A percentile compares a stretch with the other conserved stretches of the same genome.
phyloP scores from a whole-genome alignment of 208 protist genomes.

The Histomonas meleagridis region DNA sequence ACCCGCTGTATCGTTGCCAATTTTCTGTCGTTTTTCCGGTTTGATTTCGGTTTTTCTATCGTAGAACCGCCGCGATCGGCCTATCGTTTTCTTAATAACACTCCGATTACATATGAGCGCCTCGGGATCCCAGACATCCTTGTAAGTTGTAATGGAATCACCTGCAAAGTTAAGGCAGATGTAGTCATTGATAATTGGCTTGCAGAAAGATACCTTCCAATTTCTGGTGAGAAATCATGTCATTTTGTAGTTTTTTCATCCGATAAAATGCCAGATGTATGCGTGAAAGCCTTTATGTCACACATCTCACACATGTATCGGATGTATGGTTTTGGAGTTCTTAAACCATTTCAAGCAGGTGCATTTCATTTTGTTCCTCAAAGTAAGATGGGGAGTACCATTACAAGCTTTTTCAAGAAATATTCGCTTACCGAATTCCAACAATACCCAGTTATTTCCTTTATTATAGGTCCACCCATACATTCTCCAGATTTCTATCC shows the following conservation, averaged over 20 bases:
- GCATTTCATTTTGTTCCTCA: not conserved
- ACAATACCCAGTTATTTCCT: not conserved
- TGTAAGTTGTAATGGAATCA: not conserved
- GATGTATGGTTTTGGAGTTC: not conserved
- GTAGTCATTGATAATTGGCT: not conserved
- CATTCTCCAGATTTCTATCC: not conserved
- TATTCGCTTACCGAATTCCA: not conserved
- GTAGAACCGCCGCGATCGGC: not conserved
- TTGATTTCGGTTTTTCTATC: constrained; percentile 5
- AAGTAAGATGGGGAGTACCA: not conserved
- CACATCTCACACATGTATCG: not conserved
- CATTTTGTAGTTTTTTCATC: constrained; percentile 23
- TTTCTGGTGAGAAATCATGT: not conserved
- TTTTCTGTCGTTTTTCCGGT: constrained; percentile 5
- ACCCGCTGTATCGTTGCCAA: not conserved
- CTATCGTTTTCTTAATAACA: not conserved
- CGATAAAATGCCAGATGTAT: not conserved
- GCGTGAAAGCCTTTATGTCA: not conserved
- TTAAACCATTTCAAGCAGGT: not conserved
- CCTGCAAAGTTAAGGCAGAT: not conserved
- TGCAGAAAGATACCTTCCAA: not conserved
- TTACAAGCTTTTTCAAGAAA: not conserved
- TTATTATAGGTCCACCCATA: not conserved
- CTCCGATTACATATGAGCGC: not conserved
- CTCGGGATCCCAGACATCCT: not conserved